phyloP scores from a whole-genome alignment of 805 yeast species.

The Pichia phayaonensis region DNA sequence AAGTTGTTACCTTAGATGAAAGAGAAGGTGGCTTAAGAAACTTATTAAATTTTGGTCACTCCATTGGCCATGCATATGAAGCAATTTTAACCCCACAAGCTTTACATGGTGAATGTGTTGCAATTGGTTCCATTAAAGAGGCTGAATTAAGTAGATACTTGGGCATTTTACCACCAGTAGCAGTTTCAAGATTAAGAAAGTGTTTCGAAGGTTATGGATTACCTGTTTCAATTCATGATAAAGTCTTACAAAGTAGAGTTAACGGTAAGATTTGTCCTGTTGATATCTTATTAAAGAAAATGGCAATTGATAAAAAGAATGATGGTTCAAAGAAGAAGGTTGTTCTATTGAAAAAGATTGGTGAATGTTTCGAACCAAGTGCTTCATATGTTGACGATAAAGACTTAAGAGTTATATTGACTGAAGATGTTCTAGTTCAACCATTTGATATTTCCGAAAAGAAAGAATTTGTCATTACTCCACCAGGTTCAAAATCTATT shows the following conservation, averaged over 20 bases:
- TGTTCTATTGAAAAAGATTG: conserved; percentile 76
- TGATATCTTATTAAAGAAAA: conserved; percentile 64
- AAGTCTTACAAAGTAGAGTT: conserved; percentile 61
- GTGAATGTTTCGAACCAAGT: conserved; percentile 78
- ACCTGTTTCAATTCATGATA: conserved; percentile 73
- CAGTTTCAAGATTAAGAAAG: conserved; percentile 82
- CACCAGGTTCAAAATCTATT: conserved; percentile 97
- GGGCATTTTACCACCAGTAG: conserved; percentile 85
- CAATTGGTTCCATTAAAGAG: conserved; percentile 91
- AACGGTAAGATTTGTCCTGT: conserved; percentile 67
- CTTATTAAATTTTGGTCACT: conserved; percentile 88
- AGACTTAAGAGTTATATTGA: conserved; percentile 71
- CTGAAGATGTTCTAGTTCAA: conserved; percentile 70
- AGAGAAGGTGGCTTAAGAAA: conserved; percentile 93
- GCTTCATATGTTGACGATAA: conserved; percentile 81
- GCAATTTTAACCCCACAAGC: conserved; percentile 97
- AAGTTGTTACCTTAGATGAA: conserved; percentile 89
- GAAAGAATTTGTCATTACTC: conserved; percentile 44
- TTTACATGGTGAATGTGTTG: conserved; percentile 97
- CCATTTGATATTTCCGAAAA: conserved; percentile 39
- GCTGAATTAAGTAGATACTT: conserved; percentile 92
- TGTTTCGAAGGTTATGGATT: conserved; percentile 80
- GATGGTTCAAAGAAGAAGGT: conserved; percentile 87
- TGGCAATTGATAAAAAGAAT: conserved; percentile 95
- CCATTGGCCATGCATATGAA: conserved; percentile 97